Percentiles rank a stretch among this genome's conserved stretches.
These are phyloP conservation scores for Thalassiosira ordinaria DNA, from an alignment of 352 stramenopile genomes.

Conservation along the genomic window DNA sequence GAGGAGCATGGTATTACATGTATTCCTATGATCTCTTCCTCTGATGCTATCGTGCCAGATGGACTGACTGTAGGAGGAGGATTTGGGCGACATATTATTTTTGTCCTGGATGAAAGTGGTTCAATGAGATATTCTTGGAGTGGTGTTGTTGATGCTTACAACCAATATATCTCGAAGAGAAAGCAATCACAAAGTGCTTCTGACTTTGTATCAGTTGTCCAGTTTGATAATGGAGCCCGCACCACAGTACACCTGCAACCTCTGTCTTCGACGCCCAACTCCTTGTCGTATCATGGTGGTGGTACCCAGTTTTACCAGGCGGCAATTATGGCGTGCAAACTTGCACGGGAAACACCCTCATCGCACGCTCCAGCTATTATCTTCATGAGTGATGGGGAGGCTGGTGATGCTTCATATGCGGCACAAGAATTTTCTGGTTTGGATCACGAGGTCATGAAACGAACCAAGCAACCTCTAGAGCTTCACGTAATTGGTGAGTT, in stretches of 20 bases:
- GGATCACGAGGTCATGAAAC: conserved; percentile 32
- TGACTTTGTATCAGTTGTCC: conserved; percentile 74
- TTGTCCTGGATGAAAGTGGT: conserved; percentile 66
- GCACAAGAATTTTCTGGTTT: conserved; percentile 55
- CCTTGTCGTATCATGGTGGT: conserved; percentile 44
- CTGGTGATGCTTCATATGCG: conserved; percentile 52
- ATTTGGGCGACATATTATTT: conserved; percentile 63
- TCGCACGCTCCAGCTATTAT: conserved; percentile 61
- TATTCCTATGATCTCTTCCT: conserved; percentile 63
- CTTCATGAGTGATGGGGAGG: conserved; percentile 74
- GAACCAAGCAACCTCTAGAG: conserved; percentile 47
- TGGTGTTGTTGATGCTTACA: conserved; percentile 68
- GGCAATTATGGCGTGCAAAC: conserved; percentile 30
- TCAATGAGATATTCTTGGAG: conserved; percentile 62
- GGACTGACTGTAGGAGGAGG: not conserved
- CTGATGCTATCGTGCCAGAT: conserved; percentile 12
- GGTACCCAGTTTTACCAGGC: conserved; percentile 63
- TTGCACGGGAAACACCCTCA: conserved; percentile 44
- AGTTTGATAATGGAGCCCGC: conserved; percentile 51
- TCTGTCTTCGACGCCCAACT: conserved; percentile 31
- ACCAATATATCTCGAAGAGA: conserved; percentile 54
- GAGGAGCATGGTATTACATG: conserved; percentile 40
- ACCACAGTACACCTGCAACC: conserved; percentile 34
- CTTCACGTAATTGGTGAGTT: conserved; percentile 64
- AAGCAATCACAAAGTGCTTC: conserved; percentile 57